Evolutionary conservation across 208 protist species (phyloP).

Genomic region (Porcisia hertigi): DNA sequence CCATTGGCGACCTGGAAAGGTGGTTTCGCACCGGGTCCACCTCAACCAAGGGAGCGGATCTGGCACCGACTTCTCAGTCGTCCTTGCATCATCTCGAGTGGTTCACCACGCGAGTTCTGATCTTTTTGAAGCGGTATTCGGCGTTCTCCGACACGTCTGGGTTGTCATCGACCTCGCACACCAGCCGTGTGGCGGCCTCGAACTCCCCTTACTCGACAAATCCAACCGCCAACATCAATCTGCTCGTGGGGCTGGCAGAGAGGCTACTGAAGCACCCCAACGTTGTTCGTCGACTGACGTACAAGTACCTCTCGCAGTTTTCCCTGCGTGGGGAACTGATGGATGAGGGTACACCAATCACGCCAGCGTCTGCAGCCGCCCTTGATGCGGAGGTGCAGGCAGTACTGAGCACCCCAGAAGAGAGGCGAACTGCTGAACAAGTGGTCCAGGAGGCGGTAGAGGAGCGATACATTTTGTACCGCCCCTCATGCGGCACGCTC

Average conservation of each 20-base stretch:
- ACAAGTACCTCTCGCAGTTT: slow-evolving; percentile 36
- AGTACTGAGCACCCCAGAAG: slow-evolving; percentile 19
- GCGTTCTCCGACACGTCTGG: not conserved
- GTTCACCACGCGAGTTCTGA: slow-evolving; percentile 54
- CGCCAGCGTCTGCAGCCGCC: slow-evolving; percentile 9
- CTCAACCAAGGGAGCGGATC: slow-evolving; percentile 68
- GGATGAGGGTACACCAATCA: slow-evolving; percentile 19
- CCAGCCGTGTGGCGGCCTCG: slow-evolving; percentile 7
- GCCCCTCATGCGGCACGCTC: slow-evolving; percentile 46
- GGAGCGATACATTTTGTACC: slow-evolving; percentile 82
- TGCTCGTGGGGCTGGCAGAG: slow-evolving; percentile 19
- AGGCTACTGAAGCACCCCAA: slow-evolving; percentile 38
- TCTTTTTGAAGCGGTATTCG: slow-evolving; percentile 43
- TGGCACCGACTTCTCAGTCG: slow-evolving; percentile 65
- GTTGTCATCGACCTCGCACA: not conserved
- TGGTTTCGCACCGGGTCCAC: slow-evolving; percentile 79
- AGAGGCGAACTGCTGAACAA: slow-evolving; percentile 29
- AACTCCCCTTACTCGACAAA: not conserved
- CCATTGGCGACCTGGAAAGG: slow-evolving; percentile 83
- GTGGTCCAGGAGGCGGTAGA: slow-evolving; percentile 71
- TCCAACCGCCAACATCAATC: not conserved
- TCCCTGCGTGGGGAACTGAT: slow-evolving; percentile 40
- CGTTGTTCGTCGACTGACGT: slow-evolving; percentile 35
- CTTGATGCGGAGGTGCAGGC: slow-evolving; percentile 21
- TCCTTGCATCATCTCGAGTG: slow-evolving; percentile 51